Evolutionary conservation across 352 stramenopile species (phyloP).

Genomic region (Bremia lactucae): DNA sequence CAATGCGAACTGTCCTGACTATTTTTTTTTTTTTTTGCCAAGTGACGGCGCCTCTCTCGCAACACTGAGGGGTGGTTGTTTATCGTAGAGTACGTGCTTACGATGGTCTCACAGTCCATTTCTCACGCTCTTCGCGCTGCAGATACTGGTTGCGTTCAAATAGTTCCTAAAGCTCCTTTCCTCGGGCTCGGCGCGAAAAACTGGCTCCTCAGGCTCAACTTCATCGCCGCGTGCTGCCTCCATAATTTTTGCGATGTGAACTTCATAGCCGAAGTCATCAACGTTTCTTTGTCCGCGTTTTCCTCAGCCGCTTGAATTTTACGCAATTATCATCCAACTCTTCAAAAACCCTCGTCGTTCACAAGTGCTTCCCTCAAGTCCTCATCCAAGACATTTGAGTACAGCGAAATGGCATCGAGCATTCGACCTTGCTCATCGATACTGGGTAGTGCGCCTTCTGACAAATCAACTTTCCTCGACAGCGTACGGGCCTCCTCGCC

Average conservation of each 20-base stretch:
- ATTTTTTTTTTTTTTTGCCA: slow-evolving; percentile 76
- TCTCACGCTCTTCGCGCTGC: slow-evolving; percentile 41
- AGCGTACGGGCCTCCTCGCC: slow-evolving; percentile 37
- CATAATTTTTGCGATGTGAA: slow-evolving; percentile 89
- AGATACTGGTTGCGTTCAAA: slow-evolving; percentile 61
- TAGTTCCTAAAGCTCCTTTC: slow-evolving; percentile 35
- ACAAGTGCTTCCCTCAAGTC: slow-evolving; percentile 79
- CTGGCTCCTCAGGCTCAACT: slow-evolving; percentile 23
- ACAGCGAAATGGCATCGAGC: slow-evolving; percentile 72
- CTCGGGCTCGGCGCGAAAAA: slow-evolving; percentile 18
- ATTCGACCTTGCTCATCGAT: slow-evolving; percentile 64
- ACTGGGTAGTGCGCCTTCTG: slow-evolving; percentile 56
- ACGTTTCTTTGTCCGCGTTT: slow-evolving; percentile 19
- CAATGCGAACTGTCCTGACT: slow-evolving; percentile 7
- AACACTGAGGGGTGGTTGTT: slow-evolving; percentile 96
- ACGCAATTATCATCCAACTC: slow-evolving; percentile 90
- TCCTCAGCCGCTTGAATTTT: slow-evolving; percentile 55
- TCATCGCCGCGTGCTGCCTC: slow-evolving; percentile 66
- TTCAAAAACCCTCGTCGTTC: slow-evolving; percentile 77
- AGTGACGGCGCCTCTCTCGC: slow-evolving; percentile 38
- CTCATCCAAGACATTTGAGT: slow-evolving; percentile 78
- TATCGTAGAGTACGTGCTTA: slow-evolving; percentile 96
- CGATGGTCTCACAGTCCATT: slow-evolving; percentile 96
- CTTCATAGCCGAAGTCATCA: slow-evolving; percentile 88
- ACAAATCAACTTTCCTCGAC: slow-evolving; percentile 49